Conservation (phyloP, 257 asterid genomes). For the Fraxinus excelsior region DNA sequence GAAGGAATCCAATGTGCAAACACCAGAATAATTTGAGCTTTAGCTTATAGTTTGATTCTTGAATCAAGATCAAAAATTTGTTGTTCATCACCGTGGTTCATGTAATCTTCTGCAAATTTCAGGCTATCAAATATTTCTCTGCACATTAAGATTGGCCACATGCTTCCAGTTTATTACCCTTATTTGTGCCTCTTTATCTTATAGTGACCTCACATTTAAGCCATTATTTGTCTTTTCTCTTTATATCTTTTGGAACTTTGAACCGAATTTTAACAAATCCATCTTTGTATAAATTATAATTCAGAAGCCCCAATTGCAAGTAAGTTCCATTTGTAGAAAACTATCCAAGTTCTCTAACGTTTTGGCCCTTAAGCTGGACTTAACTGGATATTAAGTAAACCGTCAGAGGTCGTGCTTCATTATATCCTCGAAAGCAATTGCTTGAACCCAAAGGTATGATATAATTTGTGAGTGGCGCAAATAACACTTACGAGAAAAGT, state of each 20-base stretch:
- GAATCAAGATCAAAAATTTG: neutral
- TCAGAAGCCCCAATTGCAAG: neutral
- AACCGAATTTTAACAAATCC: neutral
- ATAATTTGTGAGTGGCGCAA: neutral
- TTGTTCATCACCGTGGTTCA: neutral
- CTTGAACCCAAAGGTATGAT: neutral
- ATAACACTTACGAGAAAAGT: neutral
- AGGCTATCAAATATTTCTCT: neutral
- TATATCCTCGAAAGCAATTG: no score
- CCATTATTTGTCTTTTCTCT: neutral
- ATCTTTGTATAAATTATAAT: neutral
- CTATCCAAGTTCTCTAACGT: neutral
- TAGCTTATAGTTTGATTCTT: neutral
- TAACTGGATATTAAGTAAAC: no score
- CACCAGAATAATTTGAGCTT: constrained; percentile 35
- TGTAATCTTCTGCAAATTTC: neutral
- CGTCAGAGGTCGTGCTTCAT: no score
- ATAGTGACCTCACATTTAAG: neutral
- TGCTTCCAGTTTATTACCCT: no score
- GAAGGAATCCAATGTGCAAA: constrained; percentile 48
- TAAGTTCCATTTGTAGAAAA: neutral
- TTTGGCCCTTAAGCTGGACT: no score
- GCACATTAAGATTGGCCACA: neutral
- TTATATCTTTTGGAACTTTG: neutral
- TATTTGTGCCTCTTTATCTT: no score